A percentile compares a stretch with the other conserved stretches of the same genome.
phyloP scores from a whole-genome alignment of 495 filamentous ascomycete genomes.

The Neurospora sp. region DNA sequence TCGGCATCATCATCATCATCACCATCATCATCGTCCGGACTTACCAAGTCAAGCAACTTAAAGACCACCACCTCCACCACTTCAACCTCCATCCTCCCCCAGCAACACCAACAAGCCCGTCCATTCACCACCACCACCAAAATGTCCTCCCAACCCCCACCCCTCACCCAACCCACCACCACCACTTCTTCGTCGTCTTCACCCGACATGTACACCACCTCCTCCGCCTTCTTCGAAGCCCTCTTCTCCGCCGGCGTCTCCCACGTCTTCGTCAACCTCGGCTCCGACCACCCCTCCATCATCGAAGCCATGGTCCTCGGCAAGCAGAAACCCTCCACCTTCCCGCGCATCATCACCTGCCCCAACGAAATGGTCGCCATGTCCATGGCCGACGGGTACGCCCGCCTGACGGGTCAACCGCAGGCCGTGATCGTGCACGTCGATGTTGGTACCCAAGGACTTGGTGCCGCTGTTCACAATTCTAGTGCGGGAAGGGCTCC shows the following conservation, averaged over 20 bases:
- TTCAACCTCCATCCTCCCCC: background rate
- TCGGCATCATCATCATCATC: background rate
- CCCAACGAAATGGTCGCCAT: constrained; percentile 98
- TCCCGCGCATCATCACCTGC: constrained; percentile 85
- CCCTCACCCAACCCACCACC: background rate
- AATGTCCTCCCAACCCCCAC: background rate
- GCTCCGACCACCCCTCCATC: constrained; percentile 86
- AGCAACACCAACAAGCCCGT: no score
- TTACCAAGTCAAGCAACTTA: background rate
- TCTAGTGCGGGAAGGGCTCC: constrained; percentile 77
- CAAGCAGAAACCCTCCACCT: constrained; percentile 56
- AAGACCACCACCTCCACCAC: background rate
- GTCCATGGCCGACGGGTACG: constrained; percentile 94
- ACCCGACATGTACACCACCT: constrained; percentile 37
- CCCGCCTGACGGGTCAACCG: constrained; percentile 71
- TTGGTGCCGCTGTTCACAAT: constrained; percentile 86
- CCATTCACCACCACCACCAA: background rate
- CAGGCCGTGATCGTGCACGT: constrained; percentile 95
- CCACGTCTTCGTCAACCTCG: constrained; percentile 89
- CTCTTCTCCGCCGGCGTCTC: constrained; percentile 85
- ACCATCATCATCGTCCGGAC: background rate
- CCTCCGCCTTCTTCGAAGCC: constrained; percentile 86
- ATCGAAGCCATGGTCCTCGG: constrained; percentile 95
- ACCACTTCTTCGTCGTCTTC: background rate
- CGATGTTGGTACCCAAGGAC: constrained; percentile 88